Base-by-base conservation (phyloP, 2,329 filamentous ascomycete species). In the Zymoseptoria pseudotritici region DNA sequence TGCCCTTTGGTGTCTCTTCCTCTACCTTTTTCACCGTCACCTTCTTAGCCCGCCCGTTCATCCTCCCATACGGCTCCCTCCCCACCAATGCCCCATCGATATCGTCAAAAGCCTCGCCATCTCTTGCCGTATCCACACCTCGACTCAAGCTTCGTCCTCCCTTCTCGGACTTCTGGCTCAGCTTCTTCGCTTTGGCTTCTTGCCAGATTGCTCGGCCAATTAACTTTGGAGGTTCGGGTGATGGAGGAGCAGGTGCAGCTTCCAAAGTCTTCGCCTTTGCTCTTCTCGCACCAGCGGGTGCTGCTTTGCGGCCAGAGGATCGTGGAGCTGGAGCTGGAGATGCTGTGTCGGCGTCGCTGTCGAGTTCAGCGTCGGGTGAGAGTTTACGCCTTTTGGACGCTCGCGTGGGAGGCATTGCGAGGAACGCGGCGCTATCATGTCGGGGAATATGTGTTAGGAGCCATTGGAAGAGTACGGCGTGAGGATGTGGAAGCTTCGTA, bases 81-180 rank as follows among this genome's bases (percentile, higher is more conserved):
- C 53, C 60, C 20, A 57, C 42, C 57, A 76, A 65, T 7, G 75
- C 76, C 29, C 76, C 75, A 53, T 78, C 76, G 42, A 78, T 74
- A 56, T 78, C 76, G 59, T 78, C 76, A 62, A 77, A 78, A 13
- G 77, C 63, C 55, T 76, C 36, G 36, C 36, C 36, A 46, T 46
- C 36, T 46, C 13, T n/a, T 13, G 13, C 36, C 17, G 36, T 7
- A 46, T 46, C 36, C 13, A 50, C 21, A 46, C 55, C 10, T 52
- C 56, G 11, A 56, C 52, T 21, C 56, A 52, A 7, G 60, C 54
- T 29, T 42, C 42, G 36, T 50, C 20, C 22, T n/a, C 21, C 31
- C 26, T n/a, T 50, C 24, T 49, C 36, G 24, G 24, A n/a, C 2
- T 19, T n/a, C n/a, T 52, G 20, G 20, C 52, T 42, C 42, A 42